Percentiles rank a stretch among this genome's conserved stretches.
phyloP scores from a whole-genome alignment of 1,139 yeast species.

The Magnusiomyces tetraspermus region DNA sequence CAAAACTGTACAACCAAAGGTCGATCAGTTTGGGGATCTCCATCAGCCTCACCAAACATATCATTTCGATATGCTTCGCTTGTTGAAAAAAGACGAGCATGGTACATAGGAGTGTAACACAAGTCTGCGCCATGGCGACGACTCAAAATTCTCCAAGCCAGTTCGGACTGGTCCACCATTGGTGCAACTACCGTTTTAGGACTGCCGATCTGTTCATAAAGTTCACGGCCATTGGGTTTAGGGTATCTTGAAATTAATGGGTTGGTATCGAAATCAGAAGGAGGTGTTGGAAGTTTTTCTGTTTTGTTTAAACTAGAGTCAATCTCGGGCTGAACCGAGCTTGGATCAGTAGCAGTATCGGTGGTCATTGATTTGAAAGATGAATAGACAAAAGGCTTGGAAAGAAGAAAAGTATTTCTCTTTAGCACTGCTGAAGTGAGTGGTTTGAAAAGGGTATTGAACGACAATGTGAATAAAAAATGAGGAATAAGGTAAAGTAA shows the following conservation, averaged over 20 bases:
- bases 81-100: constrained; percentile 81
- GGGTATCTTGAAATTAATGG: background rate
- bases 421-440: background rate
- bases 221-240: constrained; percentile 52
- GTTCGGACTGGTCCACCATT: constrained; percentile 95
- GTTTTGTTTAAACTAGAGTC: too few relatives aligned
- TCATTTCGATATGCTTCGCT: constrained; percentile 69
- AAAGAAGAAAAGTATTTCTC: too few relatives aligned
- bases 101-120: constrained; percentile 96
- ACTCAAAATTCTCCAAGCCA: constrained; percentile 89
- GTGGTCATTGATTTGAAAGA: too few relatives aligned
- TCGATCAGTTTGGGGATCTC: constrained; percentile 54
- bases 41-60: constrained; percentile 72
- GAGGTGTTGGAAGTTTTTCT: too few relatives aligned
- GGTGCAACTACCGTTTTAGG: constrained; percentile 93
- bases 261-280: background rate
- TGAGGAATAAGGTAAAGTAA: too few relatives aligned
- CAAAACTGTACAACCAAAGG: constrained; percentile 92
- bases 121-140: constrained; percentile 86
- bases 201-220: constrained; percentile 57
- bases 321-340: too few relatives aligned
- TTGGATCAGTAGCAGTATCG: too few relatives aligned
- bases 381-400: too few relatives aligned
- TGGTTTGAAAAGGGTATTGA: background rate
- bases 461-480: too few relatives aligned